Evolutionary conservation across 192 early-diverging fungal genomes (phyloP), one percentile per base, ranked within the genome.

Genomic region (Backusella psychrophila): DNA sequence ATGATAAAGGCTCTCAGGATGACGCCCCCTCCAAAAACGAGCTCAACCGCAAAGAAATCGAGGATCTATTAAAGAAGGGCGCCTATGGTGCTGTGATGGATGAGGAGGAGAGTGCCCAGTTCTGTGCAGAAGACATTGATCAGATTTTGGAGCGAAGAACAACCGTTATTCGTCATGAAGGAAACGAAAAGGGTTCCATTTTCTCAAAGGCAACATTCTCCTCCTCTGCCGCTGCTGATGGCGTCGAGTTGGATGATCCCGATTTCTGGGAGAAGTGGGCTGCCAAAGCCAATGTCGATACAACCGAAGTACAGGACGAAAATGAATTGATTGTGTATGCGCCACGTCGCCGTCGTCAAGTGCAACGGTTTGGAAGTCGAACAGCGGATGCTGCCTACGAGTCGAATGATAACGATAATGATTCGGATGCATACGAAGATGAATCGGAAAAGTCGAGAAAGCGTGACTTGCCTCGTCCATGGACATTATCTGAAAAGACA

Each of bases 221-320:
- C 17, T 75, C 87, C 2, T 77, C 81, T 1, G 72, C 46, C 42
- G 76, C 72, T 65, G 86, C 80, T 38, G 84, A 71, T 17, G 78
- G 52, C 69, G 87, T 96, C 0, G 92, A 94, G 53, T 82, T 96
- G 4, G 90, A 96, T 63, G 94, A 96, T 80, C 93, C 94, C 8
- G 86, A 94, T 71, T 96, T 96, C 81, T 96, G 94, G 94, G 94
- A 95, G 75, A 96, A 96, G 76, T 90, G 94, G 82, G 94, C 94
- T 5, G 83, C 90, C 36, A 86, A 89, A 44, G 94, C 93, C 42
- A 86, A 95, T 63, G 79, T 96, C n/a, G 87, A 94, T 44, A 81
- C 90, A 4, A 82, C 83, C 0, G 84, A 89, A 7, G 77, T 78
- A 11, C 81, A 86, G 0, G 83, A 82, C 72, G 87, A 88, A 35